Percentiles rank a stretch among this genome's conserved stretches.
These are phyloP conservation scores for Thinopyrum obtusiflorum DNA, from an alignment of 202 grass and related monocot genomes.

Conservation along the genomic window DNA sequence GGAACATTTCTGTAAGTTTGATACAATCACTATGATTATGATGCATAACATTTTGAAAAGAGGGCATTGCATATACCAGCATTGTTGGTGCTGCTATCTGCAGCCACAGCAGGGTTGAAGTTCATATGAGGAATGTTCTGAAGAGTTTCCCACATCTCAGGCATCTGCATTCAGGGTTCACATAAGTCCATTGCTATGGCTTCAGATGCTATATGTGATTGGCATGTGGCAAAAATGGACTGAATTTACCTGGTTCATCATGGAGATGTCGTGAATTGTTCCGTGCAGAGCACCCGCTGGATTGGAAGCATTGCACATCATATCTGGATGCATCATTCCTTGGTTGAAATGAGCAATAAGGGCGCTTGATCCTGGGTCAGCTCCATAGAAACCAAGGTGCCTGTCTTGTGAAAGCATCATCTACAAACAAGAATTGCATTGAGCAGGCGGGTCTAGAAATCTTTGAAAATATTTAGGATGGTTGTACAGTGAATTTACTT, in stretches of 20 bases:
- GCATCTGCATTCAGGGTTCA: slow-evolving; percentile 48
- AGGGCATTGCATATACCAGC: slow-evolving; percentile 27
- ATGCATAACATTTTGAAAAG: neutral
- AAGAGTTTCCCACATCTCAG: slow-evolving; percentile 57
- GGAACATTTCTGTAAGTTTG: slow-evolving; percentile 23
- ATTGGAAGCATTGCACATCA: slow-evolving; percentile 51
- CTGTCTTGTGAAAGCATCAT: slow-evolving; percentile 73
- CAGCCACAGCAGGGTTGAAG: slow-evolving; percentile 35
- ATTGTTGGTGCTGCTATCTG: slow-evolving; percentile 39
- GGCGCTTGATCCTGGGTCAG: slow-evolving; percentile 40
- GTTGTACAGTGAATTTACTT: slow-evolving; percentile 41
- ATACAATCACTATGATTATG: neutral
- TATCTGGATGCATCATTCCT: slow-evolving; percentile 62
- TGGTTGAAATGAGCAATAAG: slow-evolving; percentile 45
- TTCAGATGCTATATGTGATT: slow-evolving; percentile 11
- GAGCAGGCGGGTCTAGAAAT: slow-evolving; percentile 21
- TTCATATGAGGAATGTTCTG: slow-evolving; percentile 46
- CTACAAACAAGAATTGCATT: slow-evolving; percentile 37
- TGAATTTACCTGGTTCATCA: slow-evolving; percentile 53
- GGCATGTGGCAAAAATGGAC: neutral
- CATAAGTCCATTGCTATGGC: slow-evolving; percentile 1
- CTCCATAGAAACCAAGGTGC: slow-evolving; percentile 54
- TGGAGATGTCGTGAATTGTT: slow-evolving; percentile 41
- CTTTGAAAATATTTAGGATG: neutral
- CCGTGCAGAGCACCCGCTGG: slow-evolving; percentile 37